Percentiles rank a stretch among this genome's conserved stretches.
These are phyloP conservation scores for Tetrastigma voinierianum DNA, from an alignment of 164 flowering plant genomes.

Conservation along the genomic window DNA sequence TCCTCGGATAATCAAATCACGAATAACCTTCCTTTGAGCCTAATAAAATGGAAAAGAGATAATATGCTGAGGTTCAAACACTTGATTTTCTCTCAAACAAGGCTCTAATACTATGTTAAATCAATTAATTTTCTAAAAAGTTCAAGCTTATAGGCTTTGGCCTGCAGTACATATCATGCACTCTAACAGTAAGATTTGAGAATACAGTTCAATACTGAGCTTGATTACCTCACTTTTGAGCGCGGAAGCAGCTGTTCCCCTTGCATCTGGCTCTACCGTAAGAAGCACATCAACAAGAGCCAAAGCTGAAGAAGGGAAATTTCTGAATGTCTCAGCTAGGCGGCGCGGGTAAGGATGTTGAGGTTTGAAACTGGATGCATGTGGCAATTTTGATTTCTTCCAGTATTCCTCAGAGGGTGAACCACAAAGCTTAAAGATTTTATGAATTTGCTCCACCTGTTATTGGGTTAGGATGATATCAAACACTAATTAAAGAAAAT, in stretches of 20 bases:
- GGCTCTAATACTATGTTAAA: too few species aligned
- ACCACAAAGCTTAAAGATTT: constrained; percentile 70
- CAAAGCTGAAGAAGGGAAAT: constrained; percentile 47
- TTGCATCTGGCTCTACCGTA: constrained; percentile 39
- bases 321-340: constrained; percentile 44
- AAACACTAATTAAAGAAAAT: not conserved
- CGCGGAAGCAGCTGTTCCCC: constrained; percentile 51
- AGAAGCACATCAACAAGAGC: constrained; percentile 48
- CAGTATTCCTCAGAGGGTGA: constrained; percentile 66
- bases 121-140: too few species aligned
- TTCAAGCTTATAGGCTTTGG: too few species aligned
- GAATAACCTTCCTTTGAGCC: too few species aligned
- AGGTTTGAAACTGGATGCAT: constrained; percentile 60
- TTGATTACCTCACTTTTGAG: constrained; percentile 49
- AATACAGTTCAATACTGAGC: not conserved
- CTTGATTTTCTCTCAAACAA: too few species aligned
- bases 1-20: too few species aligned
- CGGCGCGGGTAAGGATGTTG: constrained; percentile 49
- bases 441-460: constrained; percentile 74
- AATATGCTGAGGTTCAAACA: too few species aligned
- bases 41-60: too few species aligned
- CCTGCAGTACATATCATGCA: not conserved
- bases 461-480: not conserved
- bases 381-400: constrained; percentile 49
- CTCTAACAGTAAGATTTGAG: not conserved